Evolutionary conservation across 2,329 filamentous ascomycete species (phyloP), one percentile per base, ranked within the genome.

Genomic region (Trichoderma breve): DNA sequence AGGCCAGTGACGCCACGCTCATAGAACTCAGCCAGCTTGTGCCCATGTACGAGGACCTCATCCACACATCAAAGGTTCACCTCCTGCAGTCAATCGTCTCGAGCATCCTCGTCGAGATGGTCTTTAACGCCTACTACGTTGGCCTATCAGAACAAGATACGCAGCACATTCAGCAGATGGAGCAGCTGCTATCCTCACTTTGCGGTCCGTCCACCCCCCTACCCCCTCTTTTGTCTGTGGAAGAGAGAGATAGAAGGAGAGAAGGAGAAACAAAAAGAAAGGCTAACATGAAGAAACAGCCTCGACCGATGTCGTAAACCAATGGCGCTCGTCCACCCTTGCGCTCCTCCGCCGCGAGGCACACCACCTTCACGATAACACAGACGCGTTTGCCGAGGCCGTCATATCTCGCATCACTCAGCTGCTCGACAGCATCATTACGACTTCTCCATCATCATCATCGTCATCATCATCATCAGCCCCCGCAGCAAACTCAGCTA

Each of bases 261-360:
- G 26, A 14, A 65, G 39, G 11, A 47, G 15, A 36, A 51, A 39
- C 34, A 36, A 60, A 24, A 11, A 39, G 36, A 39, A 1, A n/a
- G 24, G 39, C 67, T 70, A 63, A 70, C 14, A 28, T 32, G 34
- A 14, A 61, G 26, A 11, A 79, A 77, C 79, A 81, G 83, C 82
- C 63, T 84, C 86, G 6, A 81, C 83, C 60, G 86, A 88, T 73
- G 82, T 86, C 34, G 84, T 90, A 73, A 91, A 91, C 77, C 87
- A 90, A 77, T 92, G 90, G 90, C 88, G 90, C 51, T 88, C 90
- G 6, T 83, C 85, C n/a, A 92, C 90, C 2, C 83, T 92, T 53
- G 84, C 87, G 30, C 83, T 90, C 57, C 79, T 92, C 65, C 85
- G 85, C 69, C 88, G 87, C 75, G 87, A 88, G 73, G 83, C 86